phyloP scores from a whole-genome alignment of 2,329 filamentous ascomycete genomes.

The Purpureocillium lavendulum region DNA sequence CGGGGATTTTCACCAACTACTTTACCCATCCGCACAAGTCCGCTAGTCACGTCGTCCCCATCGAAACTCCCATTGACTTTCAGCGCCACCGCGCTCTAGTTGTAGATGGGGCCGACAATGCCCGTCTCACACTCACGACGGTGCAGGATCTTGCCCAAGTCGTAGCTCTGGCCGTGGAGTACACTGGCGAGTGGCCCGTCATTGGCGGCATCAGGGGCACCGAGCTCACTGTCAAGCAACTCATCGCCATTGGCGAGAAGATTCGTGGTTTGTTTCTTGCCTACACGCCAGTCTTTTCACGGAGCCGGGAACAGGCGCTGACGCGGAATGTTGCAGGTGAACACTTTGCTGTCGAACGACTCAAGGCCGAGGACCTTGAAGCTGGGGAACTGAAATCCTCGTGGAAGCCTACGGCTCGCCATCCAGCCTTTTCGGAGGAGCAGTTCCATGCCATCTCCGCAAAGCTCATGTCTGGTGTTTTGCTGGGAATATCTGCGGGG shows the following conservation, averaged over 20 bases:
- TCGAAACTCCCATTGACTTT: slow-evolving; percentile 28
- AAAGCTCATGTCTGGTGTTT: not conserved
- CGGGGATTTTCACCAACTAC: slow-evolving; percentile 45
- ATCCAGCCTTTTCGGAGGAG: slow-evolving; percentile 12
- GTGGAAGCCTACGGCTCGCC: slow-evolving; percentile 13
- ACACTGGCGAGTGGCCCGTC: slow-evolving; percentile 30
- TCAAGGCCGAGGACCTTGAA: slow-evolving; percentile 10
- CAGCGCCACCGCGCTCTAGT: slow-evolving; percentile 29
- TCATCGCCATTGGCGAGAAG: slow-evolving; percentile 27
- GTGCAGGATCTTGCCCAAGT: slow-evolving; percentile 31
- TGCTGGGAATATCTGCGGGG: slow-evolving; percentile 24
- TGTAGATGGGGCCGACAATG: slow-evolving; percentile 22
- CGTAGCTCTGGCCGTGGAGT: slow-evolving; percentile 31
- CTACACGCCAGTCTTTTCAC: too few species aligned
- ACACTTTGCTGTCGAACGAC: slow-evolving; percentile 12
- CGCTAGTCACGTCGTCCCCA: slow-evolving; percentile 28
- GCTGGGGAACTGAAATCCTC: slow-evolving; percentile 7
- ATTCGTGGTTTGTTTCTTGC: too few species aligned
- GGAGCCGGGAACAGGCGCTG: too few species aligned
- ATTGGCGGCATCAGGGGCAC: slow-evolving; percentile 31
- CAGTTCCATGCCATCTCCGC: slow-evolving; percentile 14
- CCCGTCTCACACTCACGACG: slow-evolving; percentile 32
- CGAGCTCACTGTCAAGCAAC: slow-evolving; percentile 20
- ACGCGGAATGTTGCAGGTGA: too few species aligned
- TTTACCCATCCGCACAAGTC: slow-evolving; percentile 38